Conservation (phyloP, 331 rosid genomes). For the Rosa hybrid region DNA sequence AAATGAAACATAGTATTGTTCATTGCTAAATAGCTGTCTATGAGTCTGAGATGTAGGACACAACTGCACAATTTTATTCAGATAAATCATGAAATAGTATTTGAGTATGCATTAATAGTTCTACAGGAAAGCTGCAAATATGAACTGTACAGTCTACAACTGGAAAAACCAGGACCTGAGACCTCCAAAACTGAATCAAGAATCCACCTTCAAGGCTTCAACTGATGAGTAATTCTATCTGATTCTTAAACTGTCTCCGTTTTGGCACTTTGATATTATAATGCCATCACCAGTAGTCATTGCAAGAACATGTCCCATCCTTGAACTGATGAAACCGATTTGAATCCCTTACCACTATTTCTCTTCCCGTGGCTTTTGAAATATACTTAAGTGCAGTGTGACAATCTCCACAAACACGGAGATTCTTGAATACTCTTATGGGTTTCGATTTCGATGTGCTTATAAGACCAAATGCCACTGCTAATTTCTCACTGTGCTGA, state of each 20-base stretch:
- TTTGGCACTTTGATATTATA: not conserved
- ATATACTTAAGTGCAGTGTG: conserved; percentile 29
- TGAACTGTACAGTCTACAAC: not conserved
- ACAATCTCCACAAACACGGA: conserved; percentile 31
- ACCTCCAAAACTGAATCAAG: not conserved
- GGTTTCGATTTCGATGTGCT: conserved; percentile 22
- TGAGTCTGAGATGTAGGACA: not conserved
- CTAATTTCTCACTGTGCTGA: conserved; percentile 36
- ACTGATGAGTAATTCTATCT: not conserved
- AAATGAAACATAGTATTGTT: not conserved
- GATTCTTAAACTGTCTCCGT: not conserved
- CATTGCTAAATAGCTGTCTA: not conserved
- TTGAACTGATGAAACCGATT: conserved; percentile 32
- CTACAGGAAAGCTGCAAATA: not conserved
- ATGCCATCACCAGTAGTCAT: conserved; percentile 25
- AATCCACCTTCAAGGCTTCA: not conserved
- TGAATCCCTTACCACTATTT: conserved; percentile 34
- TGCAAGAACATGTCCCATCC: conserved; percentile 30
- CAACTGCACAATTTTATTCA: conserved; percentile 9
- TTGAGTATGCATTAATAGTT: not conserved
- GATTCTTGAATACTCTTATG: conserved; percentile 28
- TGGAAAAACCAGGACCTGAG: conserved; percentile 1
- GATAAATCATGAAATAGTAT: not conserved
- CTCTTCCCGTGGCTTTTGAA: conserved; percentile 31
- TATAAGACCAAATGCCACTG: conserved; percentile 31